These are phyloP conservation scores for Pythium catenulatum DNA, from an alignment of 352 stramenopile species.

Conservation along the genomic window DNA sequence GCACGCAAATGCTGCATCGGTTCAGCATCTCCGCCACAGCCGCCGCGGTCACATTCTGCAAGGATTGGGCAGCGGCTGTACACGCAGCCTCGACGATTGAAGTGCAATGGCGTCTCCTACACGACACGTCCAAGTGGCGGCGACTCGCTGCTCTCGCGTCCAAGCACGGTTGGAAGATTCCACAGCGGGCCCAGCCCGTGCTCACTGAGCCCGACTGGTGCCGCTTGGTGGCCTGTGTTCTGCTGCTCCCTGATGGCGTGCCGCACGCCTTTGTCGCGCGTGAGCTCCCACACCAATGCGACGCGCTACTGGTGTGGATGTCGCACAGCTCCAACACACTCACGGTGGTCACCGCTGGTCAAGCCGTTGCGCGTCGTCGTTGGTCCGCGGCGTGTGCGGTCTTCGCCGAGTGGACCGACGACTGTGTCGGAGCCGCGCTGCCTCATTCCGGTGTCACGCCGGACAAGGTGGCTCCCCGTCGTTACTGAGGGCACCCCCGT, in stretches of 20 bases:
- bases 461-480: too few species aligned
- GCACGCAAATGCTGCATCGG: conserved; percentile 1
- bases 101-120: background rate
- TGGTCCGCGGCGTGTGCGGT: too few species aligned
- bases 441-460: too few species aligned
- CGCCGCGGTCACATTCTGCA: background rate
- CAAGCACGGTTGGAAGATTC: background rate
- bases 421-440: too few species aligned
- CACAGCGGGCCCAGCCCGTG: background rate
- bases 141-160: background rate
- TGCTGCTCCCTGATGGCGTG: background rate
- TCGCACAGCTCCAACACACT: too few species aligned
- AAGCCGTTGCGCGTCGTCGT: too few species aligned
- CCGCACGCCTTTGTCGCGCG: background rate
- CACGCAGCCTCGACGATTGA: background rate
- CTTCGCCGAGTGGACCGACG: too few species aligned
- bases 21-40: background rate
- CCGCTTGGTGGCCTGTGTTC: background rate
- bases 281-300: background rate
- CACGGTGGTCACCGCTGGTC: too few species aligned
- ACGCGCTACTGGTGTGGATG: conserved; percentile 3
- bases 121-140: background rate
- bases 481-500: too few species aligned
- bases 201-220: background rate
- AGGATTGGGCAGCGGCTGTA: background rate